Conservation (phyloP, 1,284 basidiomycete species). For the Cryptococcus jaspeensis region DNA sequence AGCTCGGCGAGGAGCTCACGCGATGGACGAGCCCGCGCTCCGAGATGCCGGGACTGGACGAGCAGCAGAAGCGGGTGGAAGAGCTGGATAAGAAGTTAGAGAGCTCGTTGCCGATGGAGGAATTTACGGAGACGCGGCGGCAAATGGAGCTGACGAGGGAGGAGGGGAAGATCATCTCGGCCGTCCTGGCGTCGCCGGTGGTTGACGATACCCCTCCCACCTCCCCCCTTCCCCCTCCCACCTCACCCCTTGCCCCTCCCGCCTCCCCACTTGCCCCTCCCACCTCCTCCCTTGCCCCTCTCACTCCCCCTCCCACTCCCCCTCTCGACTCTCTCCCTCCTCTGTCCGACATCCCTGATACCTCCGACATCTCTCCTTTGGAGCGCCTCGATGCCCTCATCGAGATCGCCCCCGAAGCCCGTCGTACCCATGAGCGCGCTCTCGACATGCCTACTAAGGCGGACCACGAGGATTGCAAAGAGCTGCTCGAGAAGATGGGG, state of each 20-base stretch:
- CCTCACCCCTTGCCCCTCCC: constrained; percentile 5
- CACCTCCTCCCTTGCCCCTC: neutral
- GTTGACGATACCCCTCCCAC: neutral
- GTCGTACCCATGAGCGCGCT: constrained; percentile 30
- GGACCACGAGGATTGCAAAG: constrained; percentile 41
- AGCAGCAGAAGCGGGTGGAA: constrained; percentile 6
- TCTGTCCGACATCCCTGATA: neutral
- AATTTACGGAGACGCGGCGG: constrained; percentile 35
- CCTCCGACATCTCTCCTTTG: neutral
- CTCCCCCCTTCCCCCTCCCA: constrained; percentile 1
- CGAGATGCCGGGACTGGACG: neutral
- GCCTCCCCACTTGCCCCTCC: neutral
- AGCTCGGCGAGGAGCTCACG: neutral
- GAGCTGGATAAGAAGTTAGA: constrained; percentile 31
- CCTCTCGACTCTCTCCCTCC: neutral
- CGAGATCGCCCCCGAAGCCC: constrained; percentile 13
- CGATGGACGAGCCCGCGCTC: neutral
- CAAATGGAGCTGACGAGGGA: constrained; percentile 35
- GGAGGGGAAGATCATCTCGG: constrained; percentile 35
- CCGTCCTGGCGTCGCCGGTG: constrained; percentile 11
- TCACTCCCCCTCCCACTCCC: neutral
- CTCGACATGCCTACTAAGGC: constrained; percentile 33
- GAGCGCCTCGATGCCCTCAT: constrained; percentile 24
- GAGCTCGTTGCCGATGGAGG: constrained; percentile 21
- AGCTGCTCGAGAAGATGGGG: constrained; percentile 68